These are phyloP conservation scores for Sporothrix brasiliensis DNA, from an alignment of 2,329 filamentous ascomycete species.

Conservation along the genomic window DNA sequence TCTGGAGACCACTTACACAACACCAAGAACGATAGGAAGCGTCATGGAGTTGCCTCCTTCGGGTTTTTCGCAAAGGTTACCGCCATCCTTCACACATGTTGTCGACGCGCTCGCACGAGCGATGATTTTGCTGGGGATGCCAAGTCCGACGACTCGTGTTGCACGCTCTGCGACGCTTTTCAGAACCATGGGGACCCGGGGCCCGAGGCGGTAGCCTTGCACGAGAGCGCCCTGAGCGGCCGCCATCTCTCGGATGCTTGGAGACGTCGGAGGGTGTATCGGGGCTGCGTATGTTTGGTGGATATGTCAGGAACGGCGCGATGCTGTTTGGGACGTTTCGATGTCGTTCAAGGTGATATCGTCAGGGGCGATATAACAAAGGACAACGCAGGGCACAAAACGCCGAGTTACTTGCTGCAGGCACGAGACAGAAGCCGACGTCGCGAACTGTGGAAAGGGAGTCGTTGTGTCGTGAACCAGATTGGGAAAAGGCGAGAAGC, in stretches of 20 bases:
- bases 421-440: background rate
- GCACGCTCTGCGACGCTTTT: slow-evolving; percentile 27
- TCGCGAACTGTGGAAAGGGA: slow-evolving; percentile 9
- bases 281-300: background rate
- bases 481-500: slow-evolving; percentile 13
- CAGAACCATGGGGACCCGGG: slow-evolving; percentile 37
- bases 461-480: slow-evolving; percentile 2
- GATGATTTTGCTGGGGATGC: slow-evolving; percentile 36
- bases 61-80: slow-evolving; percentile 62
- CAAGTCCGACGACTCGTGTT: slow-evolving; percentile 35
- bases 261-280: background rate
- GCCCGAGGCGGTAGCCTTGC: slow-evolving; percentile 38
- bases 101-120: slow-evolving; percentile 37
- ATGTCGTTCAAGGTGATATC: slow-evolving; percentile 4
- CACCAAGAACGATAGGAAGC: slow-evolving; percentile 68
- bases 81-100: slow-evolving; percentile 38
- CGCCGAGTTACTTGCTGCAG: background rate
- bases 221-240: slow-evolving; percentile 26
- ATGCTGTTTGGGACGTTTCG: background rate
- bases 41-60: slow-evolving; percentile 58
- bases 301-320: background rate
- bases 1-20: slow-evolving; percentile 57
- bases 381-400: background rate
- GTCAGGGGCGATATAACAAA: background rate
- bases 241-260: slow-evolving; percentile 34